A percentile compares a stretch with the other conserved stretches of the same genome.
These are phyloP conservation scores for Thielaviopsis euricoi DNA, from an alignment of 2,329 filamentous ascomycete genomes.

Conservation along the genomic window DNA sequence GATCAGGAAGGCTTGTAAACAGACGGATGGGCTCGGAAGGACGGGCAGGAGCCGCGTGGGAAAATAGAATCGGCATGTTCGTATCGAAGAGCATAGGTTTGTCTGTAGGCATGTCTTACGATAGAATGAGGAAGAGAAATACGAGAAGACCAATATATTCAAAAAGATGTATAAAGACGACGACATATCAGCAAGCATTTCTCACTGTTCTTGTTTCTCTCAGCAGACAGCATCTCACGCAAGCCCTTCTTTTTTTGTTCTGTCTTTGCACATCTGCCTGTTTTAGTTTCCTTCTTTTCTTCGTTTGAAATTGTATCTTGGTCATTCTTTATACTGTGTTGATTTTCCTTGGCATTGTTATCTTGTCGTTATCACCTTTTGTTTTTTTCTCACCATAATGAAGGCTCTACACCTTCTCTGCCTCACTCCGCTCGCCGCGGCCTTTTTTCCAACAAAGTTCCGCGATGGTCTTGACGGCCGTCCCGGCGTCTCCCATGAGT, in stretches of 20 bases:
- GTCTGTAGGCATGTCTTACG: background rate
- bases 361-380: background rate
- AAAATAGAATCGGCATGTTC: background rate
- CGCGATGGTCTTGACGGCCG: conserved; percentile 10
- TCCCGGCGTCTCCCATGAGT: conserved; percentile 12
- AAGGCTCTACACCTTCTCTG: background rate
- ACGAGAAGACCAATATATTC: background rate
- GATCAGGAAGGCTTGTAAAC: background rate
- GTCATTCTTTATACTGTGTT: background rate
- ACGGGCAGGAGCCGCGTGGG: background rate
- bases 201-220: background rate
- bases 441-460: conserved; percentile 13
- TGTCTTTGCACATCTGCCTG: background rate
- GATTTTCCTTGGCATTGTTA: background rate
- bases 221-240: background rate
- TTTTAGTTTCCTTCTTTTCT: background rate
- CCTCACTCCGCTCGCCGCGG: background rate
- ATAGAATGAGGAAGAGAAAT: background rate
- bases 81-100: background rate
- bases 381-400: background rate
- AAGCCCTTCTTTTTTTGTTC: background rate
- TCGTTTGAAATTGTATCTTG: background rate
- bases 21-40: background rate
- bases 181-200: background rate
- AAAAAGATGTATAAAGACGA: background rate